A percentile compares a stretch with the other conserved stretches of the same genome.
Conservation (phyloP, 2,329 filamentous ascomycete species). For the Ophiosphaerella herpotricha region DNA sequence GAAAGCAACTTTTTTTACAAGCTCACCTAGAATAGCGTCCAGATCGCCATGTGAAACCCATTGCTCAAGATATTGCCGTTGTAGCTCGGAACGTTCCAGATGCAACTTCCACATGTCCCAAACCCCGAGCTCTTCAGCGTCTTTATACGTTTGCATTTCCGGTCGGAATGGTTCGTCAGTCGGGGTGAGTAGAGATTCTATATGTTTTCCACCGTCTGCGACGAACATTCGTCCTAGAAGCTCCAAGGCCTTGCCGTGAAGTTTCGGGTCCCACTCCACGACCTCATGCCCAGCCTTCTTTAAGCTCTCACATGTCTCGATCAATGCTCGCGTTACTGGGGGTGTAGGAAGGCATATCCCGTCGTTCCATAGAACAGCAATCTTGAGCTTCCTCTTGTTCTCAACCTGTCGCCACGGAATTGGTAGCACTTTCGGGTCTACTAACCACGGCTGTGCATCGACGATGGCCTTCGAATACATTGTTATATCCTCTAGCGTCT, state of each 20-base stretch:
- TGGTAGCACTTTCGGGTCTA: constrained; percentile 58
- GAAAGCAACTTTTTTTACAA: neutral
- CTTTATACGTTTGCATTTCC: constrained; percentile 54
- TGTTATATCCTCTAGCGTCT: constrained; percentile 57
- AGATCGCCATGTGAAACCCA: constrained; percentile 49
- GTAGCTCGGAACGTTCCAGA: constrained; percentile 50
- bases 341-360: constrained; percentile 58
- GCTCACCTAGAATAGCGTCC: constrained; percentile 51
- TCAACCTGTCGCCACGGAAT: constrained; percentile 58
- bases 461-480: constrained; percentile 50
- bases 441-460: constrained; percentile 55
- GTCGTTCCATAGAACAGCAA: constrained; percentile 62
- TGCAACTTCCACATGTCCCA: constrained; percentile 57
- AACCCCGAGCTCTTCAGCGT: constrained; percentile 51
- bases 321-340: constrained; percentile 60
- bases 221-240: constrained; percentile 55
- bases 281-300: constrained; percentile 58
- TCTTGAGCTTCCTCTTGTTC: constrained; percentile 56
- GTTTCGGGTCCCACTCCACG: constrained; percentile 60
- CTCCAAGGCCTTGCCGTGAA: constrained; percentile 58
- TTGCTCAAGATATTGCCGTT: constrained; percentile 51
- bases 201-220: constrained; percentile 57
- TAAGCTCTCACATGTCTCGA: constrained; percentile 59
- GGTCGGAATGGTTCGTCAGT: constrained; percentile 54
- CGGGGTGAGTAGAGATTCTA: constrained; percentile 47